These are phyloP conservation scores for Davidsoniella neocaledoniae DNA, from an alignment of 2,329 filamentous ascomycete genomes.

Conservation along the genomic window DNA sequence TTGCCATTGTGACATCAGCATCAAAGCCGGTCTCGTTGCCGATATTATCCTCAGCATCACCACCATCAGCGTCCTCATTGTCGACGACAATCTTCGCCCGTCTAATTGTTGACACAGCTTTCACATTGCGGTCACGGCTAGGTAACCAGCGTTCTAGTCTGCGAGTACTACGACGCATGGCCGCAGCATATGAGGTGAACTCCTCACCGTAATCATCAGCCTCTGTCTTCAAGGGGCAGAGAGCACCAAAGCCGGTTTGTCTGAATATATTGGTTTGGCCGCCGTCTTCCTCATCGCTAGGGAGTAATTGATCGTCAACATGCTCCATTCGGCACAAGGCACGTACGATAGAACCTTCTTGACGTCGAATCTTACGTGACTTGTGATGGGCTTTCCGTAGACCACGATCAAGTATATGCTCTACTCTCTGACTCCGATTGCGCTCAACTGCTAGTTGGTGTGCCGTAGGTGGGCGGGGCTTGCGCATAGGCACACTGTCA, in stretches of 20 bases:
- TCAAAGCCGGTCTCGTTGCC: constrained; percentile 16
- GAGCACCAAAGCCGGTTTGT: constrained; percentile 44
- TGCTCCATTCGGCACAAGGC: constrained; percentile 46
- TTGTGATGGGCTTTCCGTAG: constrained; percentile 49
- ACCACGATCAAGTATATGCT: constrained; percentile 63
- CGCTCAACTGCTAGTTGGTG: constrained; percentile 69
- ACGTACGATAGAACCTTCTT: constrained; percentile 50
- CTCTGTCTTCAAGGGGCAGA: constrained; percentile 44
- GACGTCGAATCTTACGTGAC: constrained; percentile 42
- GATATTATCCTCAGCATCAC: constrained; percentile 19
- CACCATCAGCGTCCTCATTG: constrained; percentile 16
- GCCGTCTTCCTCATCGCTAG: constrained; percentile 41
- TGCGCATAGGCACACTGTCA: constrained; percentile 33
- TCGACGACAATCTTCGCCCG: constrained; percentile 16
- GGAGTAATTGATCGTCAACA: constrained; percentile 38
- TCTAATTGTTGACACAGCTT: constrained; percentile 32
- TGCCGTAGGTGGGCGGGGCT: constrained; percentile 60
- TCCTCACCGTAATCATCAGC: constrained; percentile 65
- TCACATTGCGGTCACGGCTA: constrained; percentile 26
- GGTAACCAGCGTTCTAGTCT: constrained; percentile 55
- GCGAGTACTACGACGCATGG: constrained; percentile 45
- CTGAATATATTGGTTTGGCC: constrained; percentile 25
- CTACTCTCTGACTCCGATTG: constrained; percentile 63
- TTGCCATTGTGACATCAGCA: constrained; percentile 26
- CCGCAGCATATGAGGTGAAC: constrained; percentile 45